A percentile compares a stretch with the other conserved stretches of the same genome.
These are phyloP conservation scores for Teratosphaeriaceae sp. DNA, from an alignment of 2,329 filamentous ascomycete species.

Conservation along the genomic window DNA sequence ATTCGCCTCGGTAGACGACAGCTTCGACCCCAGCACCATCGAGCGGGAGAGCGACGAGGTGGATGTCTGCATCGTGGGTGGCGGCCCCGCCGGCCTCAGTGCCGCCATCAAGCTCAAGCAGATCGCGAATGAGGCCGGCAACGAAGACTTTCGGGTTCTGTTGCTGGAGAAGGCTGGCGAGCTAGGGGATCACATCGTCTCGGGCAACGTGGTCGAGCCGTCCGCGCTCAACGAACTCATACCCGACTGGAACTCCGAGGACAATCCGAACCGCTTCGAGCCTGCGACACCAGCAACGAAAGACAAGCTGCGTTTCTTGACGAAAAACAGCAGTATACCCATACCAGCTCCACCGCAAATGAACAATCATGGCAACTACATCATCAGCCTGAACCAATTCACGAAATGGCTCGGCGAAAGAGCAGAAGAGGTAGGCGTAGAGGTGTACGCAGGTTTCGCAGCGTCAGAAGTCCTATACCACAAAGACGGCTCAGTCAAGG, in stretches of 20 bases:
- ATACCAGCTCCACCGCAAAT: constrained; percentile 91
- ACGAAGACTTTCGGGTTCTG: constrained; percentile 91
- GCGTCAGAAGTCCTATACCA: constrained; percentile 88
- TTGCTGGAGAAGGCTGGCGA: constrained; percentile 94
- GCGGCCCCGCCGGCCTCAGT: constrained; percentile 86
- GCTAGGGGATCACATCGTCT: constrained; percentile 89
- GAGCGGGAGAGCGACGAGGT: constrained; percentile 91
- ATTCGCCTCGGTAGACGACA: constrained; percentile 33
- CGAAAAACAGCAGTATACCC: constrained; percentile 68
- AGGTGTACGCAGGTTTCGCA: constrained; percentile 93
- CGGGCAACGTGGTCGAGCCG: constrained; percentile 91
- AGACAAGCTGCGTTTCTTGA: constrained; percentile 93
- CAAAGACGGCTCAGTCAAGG: constrained; percentile 78
- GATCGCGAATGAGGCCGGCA: constrained; percentile 86
- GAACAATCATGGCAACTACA: constrained; percentile 97
- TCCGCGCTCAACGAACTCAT: constrained; percentile 82
- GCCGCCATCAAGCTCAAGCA: constrained; percentile 95
- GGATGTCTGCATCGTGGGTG: constrained; percentile 94
- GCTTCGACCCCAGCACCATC: constrained; percentile 45
- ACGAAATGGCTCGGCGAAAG: constrained; percentile 93
- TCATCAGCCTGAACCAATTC: constrained; percentile 90
- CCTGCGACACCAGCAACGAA: constrained; percentile 74
- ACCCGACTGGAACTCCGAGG: constrained; percentile 85
- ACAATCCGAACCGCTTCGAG: constrained; percentile 82
- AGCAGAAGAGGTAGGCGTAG: constrained; percentile 93